Evolutionary conservation across 75 land plant species (phyloP).

Genomic region (Sequoia sempervirens): DNA sequence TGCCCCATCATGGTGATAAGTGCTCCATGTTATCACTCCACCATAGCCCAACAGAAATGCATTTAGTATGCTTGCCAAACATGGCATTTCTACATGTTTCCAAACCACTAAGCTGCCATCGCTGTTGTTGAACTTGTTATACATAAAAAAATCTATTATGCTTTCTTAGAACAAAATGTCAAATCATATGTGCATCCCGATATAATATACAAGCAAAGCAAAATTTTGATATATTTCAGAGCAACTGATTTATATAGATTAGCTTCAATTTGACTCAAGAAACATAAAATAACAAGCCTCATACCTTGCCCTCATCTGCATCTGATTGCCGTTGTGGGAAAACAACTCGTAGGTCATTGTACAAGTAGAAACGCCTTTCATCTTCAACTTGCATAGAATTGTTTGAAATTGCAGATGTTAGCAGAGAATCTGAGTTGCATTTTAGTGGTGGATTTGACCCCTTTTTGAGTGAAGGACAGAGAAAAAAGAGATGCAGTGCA

Average conservation of each 20-base stretch:
- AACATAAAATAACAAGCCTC: slow-evolving; percentile 6
- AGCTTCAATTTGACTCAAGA: background rate
- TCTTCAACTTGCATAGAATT: slow-evolving; percentile 20
- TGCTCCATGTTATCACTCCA: too few species aligned
- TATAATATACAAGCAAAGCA: background rate
- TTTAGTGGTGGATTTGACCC: slow-evolving; percentile 23
- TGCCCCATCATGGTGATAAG: too few species aligned
- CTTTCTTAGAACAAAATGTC: slow-evolving; percentile 5
- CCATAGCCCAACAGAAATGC: too few species aligned
- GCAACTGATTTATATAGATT: background rate
- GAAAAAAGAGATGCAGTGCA: slow-evolving; percentile 87
- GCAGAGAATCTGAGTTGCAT: slow-evolving; percentile 39
- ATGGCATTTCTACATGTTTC: background rate
- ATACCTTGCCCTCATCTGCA: slow-evolving; percentile 98
- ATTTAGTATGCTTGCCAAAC: background rate
- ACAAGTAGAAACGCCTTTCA: slow-evolving; percentile 78
- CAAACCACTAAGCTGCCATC: background rate
- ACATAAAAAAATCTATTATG: background rate
- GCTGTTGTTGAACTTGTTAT: background rate
- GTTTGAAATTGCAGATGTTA: slow-evolving; percentile 21
- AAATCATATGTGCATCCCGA: background rate
- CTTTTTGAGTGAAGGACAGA: slow-evolving; percentile 68
- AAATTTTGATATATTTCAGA: background rate
- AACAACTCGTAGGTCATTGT: slow-evolving; percentile 91
- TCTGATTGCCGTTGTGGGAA: slow-evolving; percentile 99